Base-by-base conservation (phyloP, 2,329 filamentous ascomycete species). In the Aspergillus novofumigatus region DNA sequence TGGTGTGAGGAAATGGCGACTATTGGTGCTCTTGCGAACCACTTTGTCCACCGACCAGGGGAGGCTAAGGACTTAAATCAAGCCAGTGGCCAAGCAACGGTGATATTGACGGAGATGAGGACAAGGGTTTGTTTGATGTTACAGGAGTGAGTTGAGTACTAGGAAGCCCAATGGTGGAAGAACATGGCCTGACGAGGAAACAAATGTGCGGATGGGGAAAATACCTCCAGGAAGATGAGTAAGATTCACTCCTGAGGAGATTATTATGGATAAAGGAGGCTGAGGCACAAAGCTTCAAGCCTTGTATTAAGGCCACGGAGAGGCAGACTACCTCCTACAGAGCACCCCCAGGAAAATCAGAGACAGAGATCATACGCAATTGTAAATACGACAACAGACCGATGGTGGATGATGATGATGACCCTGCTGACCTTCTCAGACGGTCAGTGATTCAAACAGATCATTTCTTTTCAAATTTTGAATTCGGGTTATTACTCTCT, bases 121-220 rank as follows among this genome's bases (percentile, higher is more conserved):
- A 51, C 45, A 41, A 41, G 17, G 23, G 41, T 23, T 21, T 35
- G 51, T 51, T 52, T 38, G 44, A 35, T 35, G 17, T 38, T 38
- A 38, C 52, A 54, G 42, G 41, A 57, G 32, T 35, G 14, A 17
- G 14, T 57, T 51, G 41, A 47, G 51, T 25, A 45, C 23, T 17
- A 49, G 28, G 23, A 21, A 26, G 21, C 9, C 25, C 14, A 50
- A 28, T 41, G 21, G 47, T 49, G 54, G 52, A 57, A 53, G 26
- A 50, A 52, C 28, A 38, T 38, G 32, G 32, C 14, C 32, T 38
- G 32, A 38, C 32, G 5, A 38, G 14, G 32, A 17, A 17, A 38
- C 14, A 38, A 17, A 38, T 38, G n/a, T 17, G n/a, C 21, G 8
- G 44, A 20, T 8, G 38, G 49, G 51, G 55, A 52, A 52, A 55